Evolutionary conservation across 169 alveolate species (phyloP), one percentile per base, ranked within the genome.

Genomic region (Cryptosporidium canis): DNA sequence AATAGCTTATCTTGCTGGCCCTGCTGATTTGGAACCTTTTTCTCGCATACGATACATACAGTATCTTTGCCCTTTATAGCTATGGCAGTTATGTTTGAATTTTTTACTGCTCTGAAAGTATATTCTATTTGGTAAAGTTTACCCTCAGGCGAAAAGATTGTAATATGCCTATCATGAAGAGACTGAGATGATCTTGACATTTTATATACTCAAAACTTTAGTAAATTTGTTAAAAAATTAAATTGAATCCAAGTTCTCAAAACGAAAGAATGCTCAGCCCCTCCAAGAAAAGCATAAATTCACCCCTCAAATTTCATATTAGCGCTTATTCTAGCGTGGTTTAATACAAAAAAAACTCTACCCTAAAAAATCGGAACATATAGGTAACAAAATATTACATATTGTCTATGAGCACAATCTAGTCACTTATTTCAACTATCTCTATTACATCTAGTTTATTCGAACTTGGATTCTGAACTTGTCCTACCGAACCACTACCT

Each of bases 131-230:
- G 98, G 66, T 96, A 97, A 53, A 98, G 93, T 90, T 96, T 95
- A n/a, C 99, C 99, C 67, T 98, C 99, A 31, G 99, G 99, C 16
- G 99, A 96, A 93, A 98, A 98, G 67, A 98, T 96, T 45, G 99
- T 95, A 39, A 96, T 95, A 85, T 96, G 98, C 67, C 98, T 91
- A 83, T 97, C 99, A 83, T 96, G 95, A 65, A 91, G 94, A 41
- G 96, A 90, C 67, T 94, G 96, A 24, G 97, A 92, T 58, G 92
- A 92, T 85, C 97, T 83, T 41, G 95, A 94, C 97, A 95, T 95
- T 90, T 90, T 93, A 44, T 55, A 29, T n/a, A 24, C 45, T 68
- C 41, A 61, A 71, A 39, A 56, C 1, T 14, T 18, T 58, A 29
- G 41, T 66, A 37, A 66, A 18, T 41, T 6, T 66, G 21, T 14